Evolutionary conservation across 2,329 filamentous ascomycete species (phyloP).

Genomic region (Diaporthe batatas): DNA sequence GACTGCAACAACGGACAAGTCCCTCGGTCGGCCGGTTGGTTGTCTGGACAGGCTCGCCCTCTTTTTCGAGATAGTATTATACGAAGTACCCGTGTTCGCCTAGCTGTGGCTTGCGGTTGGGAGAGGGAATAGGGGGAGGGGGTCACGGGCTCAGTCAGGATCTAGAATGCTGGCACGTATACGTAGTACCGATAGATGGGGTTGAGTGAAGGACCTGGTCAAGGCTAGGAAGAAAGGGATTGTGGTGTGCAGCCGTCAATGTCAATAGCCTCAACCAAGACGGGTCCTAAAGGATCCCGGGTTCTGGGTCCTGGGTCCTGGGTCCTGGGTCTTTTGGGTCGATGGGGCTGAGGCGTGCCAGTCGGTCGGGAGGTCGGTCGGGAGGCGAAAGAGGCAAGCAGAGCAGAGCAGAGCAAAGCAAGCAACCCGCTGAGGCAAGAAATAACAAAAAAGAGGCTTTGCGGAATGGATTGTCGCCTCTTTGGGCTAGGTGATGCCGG

Average conservation of each 20-base stretch:
- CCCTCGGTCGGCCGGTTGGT: neutral
- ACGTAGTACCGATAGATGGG: neutral
- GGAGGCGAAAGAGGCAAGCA: slow-evolving; percentile 14
- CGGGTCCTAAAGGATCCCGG: neutral
- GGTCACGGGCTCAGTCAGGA: neutral
- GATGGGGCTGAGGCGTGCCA: slow-evolving; percentile 16
- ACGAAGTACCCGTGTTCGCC: slow-evolving; percentile 32
- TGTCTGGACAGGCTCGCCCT: slow-evolving; percentile 10
- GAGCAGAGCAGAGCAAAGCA: neutral
- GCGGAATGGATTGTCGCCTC: slow-evolving; percentile 10
- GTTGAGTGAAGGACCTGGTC: neutral
- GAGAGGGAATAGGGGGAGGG: neutral
- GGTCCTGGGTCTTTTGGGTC: neutral
- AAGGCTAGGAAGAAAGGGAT: slow-evolving; percentile 29
- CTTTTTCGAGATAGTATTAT: neutral
- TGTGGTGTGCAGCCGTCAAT: slow-evolving; percentile 17
- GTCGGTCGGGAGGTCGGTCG: neutral
- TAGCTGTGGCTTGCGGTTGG: slow-evolving; percentile 9
- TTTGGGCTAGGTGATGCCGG: slow-evolving; percentile 10
- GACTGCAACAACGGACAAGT: neutral
- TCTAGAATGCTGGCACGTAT: slow-evolving; percentile 31
- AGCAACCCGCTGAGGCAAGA: neutral
- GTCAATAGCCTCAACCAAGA: slow-evolving; percentile 9
- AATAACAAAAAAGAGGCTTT: neutral
- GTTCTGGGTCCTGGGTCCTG: neutral